phyloP scores from a whole-genome alignment of 225 moss, liverwort and hornwort species.

The Asterella californica region DNA sequence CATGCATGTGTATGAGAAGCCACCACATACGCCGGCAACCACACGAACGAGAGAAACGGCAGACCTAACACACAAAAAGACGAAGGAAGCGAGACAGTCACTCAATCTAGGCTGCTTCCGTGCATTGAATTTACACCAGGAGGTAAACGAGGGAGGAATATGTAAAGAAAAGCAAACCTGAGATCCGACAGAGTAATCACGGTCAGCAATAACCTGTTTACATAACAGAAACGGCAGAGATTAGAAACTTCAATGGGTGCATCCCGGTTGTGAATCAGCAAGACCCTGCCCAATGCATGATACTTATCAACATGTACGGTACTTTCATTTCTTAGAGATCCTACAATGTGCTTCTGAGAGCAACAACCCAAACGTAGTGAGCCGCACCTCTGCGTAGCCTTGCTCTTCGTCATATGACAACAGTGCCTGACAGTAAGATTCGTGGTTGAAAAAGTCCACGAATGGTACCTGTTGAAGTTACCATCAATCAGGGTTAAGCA shows the following conservation, averaged over 20 bases:
- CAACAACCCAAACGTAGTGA: background rate
- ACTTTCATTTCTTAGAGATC: background rate
- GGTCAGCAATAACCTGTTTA: slow-evolving; percentile 81
- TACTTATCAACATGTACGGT: background rate
- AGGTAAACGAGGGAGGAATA: background rate
- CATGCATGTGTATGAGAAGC: no score
- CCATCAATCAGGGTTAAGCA: background rate
- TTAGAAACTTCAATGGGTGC: background rate
- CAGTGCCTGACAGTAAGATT: slow-evolving; percentile 74
- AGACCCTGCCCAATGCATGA: background rate
- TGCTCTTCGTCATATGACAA: slow-evolving; percentile 83
- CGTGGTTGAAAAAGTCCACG: slow-evolving; percentile 96
- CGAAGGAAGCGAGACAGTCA: no score
- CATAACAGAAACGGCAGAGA: background rate
- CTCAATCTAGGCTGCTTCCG: background rate
- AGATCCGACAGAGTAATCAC: slow-evolving; percentile 61
- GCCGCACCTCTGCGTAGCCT: slow-evolving; percentile 74
- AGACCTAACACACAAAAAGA: background rate
- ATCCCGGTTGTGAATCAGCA: background rate
- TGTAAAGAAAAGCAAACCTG: slow-evolving; percentile 46
- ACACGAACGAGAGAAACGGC: no score
- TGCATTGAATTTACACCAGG: background rate
- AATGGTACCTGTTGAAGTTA: slow-evolving; percentile 66
- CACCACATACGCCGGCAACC: background rate
- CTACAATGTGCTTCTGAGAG: background rate